These are phyloP conservation scores for Ceratocystis cubensis DNA, from an alignment of 2,329 filamentous ascomycete species.

Conservation along the genomic window DNA sequence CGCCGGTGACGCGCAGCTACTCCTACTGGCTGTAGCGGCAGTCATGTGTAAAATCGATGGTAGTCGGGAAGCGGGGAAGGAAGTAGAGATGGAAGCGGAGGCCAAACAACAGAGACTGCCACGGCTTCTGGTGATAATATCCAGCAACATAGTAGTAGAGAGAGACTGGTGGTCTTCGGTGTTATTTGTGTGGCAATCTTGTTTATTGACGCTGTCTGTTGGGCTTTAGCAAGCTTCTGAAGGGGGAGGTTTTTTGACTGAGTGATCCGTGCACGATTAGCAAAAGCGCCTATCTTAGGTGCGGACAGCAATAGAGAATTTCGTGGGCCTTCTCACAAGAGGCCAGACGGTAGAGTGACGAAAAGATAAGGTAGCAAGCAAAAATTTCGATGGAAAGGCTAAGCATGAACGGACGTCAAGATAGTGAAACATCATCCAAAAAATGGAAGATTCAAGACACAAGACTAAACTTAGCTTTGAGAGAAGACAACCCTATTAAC, in stretches of 20 bases:
- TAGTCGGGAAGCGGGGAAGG: slow-evolving; percentile 32
- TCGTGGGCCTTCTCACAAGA: too few relatives aligned
- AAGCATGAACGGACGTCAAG: too few relatives aligned
- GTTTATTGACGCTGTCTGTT: slow-evolving; percentile 5
- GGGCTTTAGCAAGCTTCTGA: neutral
- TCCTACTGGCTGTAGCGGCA: neutral
- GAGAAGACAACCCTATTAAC: neutral
- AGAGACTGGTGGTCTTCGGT: neutral
- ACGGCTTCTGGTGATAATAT: slow-evolving; percentile 16
- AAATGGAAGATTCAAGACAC: neutral
- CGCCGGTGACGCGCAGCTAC: neutral
- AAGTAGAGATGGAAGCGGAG: slow-evolving; percentile 14
- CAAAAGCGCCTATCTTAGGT: neutral
- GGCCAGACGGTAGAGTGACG: neutral
- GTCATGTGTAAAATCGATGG: slow-evolving; percentile 26
- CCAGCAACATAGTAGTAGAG: slow-evolving; percentile 13
- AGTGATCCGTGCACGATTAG: neutral
- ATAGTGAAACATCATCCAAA: neutral
- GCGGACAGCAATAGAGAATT: neutral
- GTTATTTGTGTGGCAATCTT: too few relatives aligned
- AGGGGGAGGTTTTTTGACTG: neutral
- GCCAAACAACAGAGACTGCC: slow-evolving; percentile 7
- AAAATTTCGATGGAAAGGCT: too few relatives aligned
- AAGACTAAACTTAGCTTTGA: neutral
- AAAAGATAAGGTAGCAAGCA: neutral